Conservation (phyloP, 2,329 filamentous ascomycete genomes). For the Diaporthe humulicola region DNA sequence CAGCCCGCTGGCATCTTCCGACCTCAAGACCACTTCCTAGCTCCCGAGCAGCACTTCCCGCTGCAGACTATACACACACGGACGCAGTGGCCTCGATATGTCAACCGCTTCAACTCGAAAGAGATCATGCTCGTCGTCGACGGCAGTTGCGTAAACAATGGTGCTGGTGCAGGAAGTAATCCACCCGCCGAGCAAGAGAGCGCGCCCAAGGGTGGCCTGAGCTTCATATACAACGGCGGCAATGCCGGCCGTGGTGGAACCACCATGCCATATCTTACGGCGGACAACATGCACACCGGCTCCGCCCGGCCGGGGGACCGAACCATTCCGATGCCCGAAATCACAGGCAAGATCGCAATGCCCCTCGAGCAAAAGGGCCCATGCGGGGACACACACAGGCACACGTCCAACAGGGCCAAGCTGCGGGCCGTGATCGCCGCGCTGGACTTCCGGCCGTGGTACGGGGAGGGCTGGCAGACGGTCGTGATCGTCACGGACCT, state of each 20-base stretch:
- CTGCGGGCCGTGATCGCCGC: constrained; percentile 60
- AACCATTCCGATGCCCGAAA: not conserved
- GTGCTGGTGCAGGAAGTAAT: constrained; percentile 41
- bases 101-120: constrained; percentile 50
- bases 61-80: constrained; percentile 47
- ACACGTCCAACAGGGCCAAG: constrained; percentile 62
- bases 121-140: constrained; percentile 57
- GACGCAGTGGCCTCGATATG: constrained; percentile 48
- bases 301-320: not conserved
- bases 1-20: constrained; percentile 46
- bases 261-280: constrained; percentile 26
- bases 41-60: constrained; percentile 51
- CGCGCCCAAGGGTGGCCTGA: constrained; percentile 45
- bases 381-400: constrained; percentile 45
- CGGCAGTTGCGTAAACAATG: constrained; percentile 56
- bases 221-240: constrained; percentile 48
- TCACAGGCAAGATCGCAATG: constrained; percentile 45
- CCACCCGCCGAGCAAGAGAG: constrained; percentile 9
- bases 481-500: constrained; percentile 64
- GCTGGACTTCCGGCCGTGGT: constrained; percentile 57
- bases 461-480: constrained; percentile 52
- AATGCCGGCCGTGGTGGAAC: not conserved
- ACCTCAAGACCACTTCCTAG: constrained; percentile 44
- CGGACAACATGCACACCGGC: constrained; percentile 17
- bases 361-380: constrained; percentile 55